Base-by-base conservation (phyloP, 495 filamentous ascomycete species). In the Podospora anserina region DNA sequence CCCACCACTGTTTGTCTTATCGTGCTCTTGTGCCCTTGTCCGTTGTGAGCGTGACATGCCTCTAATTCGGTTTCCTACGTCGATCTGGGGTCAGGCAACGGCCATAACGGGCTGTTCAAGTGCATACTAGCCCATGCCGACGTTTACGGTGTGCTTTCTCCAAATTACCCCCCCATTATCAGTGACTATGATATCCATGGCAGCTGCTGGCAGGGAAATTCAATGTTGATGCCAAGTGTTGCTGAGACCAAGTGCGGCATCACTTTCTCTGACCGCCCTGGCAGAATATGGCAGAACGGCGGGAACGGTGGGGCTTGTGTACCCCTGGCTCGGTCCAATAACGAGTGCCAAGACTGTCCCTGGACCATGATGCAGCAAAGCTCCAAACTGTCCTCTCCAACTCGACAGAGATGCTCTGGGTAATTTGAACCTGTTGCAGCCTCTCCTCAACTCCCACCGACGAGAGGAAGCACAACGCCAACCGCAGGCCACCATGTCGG, bases 381-480 rank as follows among this genome's bases (percentile, higher is more conserved):
- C 78, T 80, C 78, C 78, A 80, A 78, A 75, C 77, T 80, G 78
- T 80, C 78, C 78, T 79, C 77, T 78, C 72, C 75, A 71, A 73
- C 58, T 61, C 61, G 66, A 66, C 63, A 64, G 65, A 58, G 63
- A 60, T 68, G 63, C 64, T 69, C 67, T 66, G 39, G 39, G 39
- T 49, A 49, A 49, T 49, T 49, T 49, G 39, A 49, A 49, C 39
- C 39, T 69, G 72, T 70, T 66, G 71, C 62, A 70, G 74, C 66
- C 73, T 58, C 71, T 68, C 20, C 71, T 68, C 20, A 68, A 72
- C 71, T 67, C 65, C 67, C 66, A 67, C 68, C 58, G 67, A 67
- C 68, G 71, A 77, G 76, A 76, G 75, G 73, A 69, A 76, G 63
- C 73, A 77, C 72, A 62, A 75, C 68, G 68, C 67, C 60, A 66